Evolutionary conservation across 805 yeast genomes (phyloP), one percentile per base, ranked within the genome.

Genomic region (Scheffersomyces coipomensis): DNA sequence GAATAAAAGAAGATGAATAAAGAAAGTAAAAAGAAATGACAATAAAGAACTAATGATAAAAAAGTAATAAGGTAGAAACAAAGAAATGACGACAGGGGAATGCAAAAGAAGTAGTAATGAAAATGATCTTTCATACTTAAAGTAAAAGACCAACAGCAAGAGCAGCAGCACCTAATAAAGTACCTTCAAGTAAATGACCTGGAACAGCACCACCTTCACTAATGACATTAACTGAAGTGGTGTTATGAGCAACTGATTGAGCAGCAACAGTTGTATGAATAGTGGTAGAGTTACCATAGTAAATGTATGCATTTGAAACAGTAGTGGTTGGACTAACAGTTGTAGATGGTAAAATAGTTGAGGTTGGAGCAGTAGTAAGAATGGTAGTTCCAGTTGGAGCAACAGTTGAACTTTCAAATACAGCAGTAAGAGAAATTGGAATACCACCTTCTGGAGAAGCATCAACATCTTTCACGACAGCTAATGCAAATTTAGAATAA

Each of bases 131-230:
- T n/a, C n/a, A 25, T n/a, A 25, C 6, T 27, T 27, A 27, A 27
- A 27, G 7, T 15, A 27, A 27, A 13, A 27, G 15, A 27, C 30
- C 30, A 27, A 15, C 30, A 27, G 30, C 30, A 13, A 27, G 18
- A 15, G 30, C 30, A 15, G 30, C 30, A 27, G 18, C 18, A n/a
- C 30, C 30, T 5, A 15, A n/a, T 6, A 27, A 27, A 5, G 30
- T 13, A 15, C 30, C 30, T 27, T 35, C 21, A 19, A 27, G 27
- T 8, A 35, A n/a, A 5, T 19, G 17, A 19, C 38, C 33, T 56
- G 62, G 61, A 52, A 63, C 66, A 43, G 62, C 68, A 47, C 57
- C 61, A 51, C 62, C 68, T 44, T 62, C 65, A 44, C 57, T 58
- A 54, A 63, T 68, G 37, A 55, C 69, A 43, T 54, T 55, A 40